phyloP scores from a whole-genome alignment of 257 asterid genomes.

The Rauvolfia tetraphylla region DNA sequence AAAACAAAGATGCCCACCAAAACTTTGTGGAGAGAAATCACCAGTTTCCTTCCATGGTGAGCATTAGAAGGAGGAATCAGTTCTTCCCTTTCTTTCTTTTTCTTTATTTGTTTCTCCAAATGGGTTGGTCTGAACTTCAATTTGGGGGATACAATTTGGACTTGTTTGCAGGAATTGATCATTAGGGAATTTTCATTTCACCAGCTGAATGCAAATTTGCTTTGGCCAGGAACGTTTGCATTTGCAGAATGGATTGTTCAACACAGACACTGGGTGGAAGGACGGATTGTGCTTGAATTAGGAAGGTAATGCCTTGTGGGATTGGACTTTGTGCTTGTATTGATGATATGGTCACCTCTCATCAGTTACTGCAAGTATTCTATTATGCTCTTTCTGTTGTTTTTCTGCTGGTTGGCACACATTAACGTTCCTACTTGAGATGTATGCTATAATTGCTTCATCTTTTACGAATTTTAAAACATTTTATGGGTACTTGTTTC shows the following conservation, averaged over 20 bases:
- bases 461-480: no score
- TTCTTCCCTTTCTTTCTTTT: neutral
- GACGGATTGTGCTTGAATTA: conserved; percentile 63
- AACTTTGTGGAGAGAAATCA: conserved; percentile 71
- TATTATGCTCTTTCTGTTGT: neutral
- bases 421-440: neutral
- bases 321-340: conserved; percentile 4
- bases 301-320: conserved; percentile 59
- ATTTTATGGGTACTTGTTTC: neutral
- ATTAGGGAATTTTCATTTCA: conserved; percentile 84
- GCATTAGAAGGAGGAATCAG: neutral
- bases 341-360: neutral
- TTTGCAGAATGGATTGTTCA: conserved; percentile 82
- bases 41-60: conserved; percentile 69
- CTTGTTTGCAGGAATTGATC: conserved; percentile 61
- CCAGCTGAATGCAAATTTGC: conserved; percentile 82
- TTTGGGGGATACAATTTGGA: conserved; percentile 3
- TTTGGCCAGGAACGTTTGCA: conserved; percentile 98
- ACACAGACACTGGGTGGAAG: conserved; percentile 52
- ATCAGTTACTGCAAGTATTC: neutral
- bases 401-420: neutral
- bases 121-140: neutral
- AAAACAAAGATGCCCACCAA: conserved; percentile 34
- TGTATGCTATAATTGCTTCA: neutral
- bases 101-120: neutral